A percentile compares a stretch with the other conserved stretches of the same genome.
Evolutionary conservation across 805 yeast genomes (phyloP).

Genomic region (Candida montana): DNA sequence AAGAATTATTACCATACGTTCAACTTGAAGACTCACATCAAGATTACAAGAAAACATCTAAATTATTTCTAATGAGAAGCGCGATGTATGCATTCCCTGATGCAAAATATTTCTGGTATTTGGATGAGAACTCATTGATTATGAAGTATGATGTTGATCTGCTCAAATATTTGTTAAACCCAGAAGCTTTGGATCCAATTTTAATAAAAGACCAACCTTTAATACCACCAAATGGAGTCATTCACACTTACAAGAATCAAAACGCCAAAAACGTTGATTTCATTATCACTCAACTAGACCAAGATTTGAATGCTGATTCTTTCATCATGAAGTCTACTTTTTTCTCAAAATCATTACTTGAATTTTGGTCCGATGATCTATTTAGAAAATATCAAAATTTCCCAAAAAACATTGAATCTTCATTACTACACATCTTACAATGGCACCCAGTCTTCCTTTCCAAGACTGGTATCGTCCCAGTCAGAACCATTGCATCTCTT

Average conservation of each 20-base stretch:
- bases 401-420: constrained; percentile 53
- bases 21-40: constrained; percentile 34
- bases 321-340: constrained; percentile 66
- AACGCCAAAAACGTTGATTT: constrained; percentile 51
- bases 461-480: constrained; percentile 67
- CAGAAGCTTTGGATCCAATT: constrained; percentile 55
- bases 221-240: constrained; percentile 59
- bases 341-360: constrained; percentile 64
- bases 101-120: constrained; percentile 86
- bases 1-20: constrained; percentile 69
- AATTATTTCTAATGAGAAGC: constrained; percentile 61
- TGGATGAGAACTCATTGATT: constrained; percentile 73
- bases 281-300: constrained; percentile 64
- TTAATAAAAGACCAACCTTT: constrained; percentile 69
- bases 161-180: constrained; percentile 51
- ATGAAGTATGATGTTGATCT: constrained; percentile 66
- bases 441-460: constrained; percentile 88
- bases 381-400: constrained; percentile 60
- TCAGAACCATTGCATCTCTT: constrained; percentile 47
- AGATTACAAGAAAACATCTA: constrained; percentile 55
- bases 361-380: constrained; percentile 71
- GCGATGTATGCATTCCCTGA: constrained; percentile 93
- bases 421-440: constrained; percentile 80
- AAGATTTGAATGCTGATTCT: constrained; percentile 60
- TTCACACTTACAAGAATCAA: constrained; percentile 61